Conservation (phyloP, 2,329 filamentous ascomycete species). For the Leptographium procerum region DNA sequence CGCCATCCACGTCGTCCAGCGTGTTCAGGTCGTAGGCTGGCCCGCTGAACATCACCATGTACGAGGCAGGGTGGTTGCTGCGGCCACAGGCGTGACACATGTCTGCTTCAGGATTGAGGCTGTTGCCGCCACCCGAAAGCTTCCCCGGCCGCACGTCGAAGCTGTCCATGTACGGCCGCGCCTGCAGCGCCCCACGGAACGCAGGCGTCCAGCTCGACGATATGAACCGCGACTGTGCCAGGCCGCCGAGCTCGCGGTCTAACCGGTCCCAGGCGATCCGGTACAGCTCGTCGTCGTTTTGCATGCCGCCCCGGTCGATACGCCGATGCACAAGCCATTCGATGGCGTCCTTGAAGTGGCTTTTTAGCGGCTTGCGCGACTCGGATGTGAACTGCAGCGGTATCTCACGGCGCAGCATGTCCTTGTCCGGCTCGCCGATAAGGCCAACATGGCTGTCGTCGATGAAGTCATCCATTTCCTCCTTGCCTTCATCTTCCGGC, state of each 20-base stretch:
- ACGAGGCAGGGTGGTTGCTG: constrained; percentile 55
- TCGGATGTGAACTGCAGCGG: constrained; percentile 60
- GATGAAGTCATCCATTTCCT: constrained; percentile 47
- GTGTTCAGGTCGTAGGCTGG: constrained; percentile 54
- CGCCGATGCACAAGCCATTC: constrained; percentile 77
- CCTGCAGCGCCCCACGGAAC: constrained; percentile 55
- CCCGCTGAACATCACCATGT: constrained; percentile 50
- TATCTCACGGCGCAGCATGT: constrained; percentile 31
- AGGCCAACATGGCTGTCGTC: constrained; percentile 28
- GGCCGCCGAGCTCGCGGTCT: constrained; percentile 56
- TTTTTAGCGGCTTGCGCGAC: constrained; percentile 54
- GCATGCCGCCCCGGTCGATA: constrained; percentile 48
- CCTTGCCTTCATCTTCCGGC: constrained; percentile 2
- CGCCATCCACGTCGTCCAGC: constrained; percentile 48
- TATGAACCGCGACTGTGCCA: constrained; percentile 59
- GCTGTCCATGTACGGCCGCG: constrained; percentile 49
- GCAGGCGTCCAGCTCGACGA: constrained; percentile 58
- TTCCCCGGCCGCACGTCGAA: constrained; percentile 27
- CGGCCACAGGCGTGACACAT: constrained; percentile 63
- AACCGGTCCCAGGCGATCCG: constrained; percentile 58
- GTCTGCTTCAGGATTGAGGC: constrained; percentile 17
- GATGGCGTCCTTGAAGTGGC: constrained; percentile 62
- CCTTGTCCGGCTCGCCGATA: constrained; percentile 12
- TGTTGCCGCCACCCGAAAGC: neutral
- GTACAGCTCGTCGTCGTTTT: constrained; percentile 50